Base-by-base conservation (phyloP, 495 filamentous ascomycete species). In the Penicillium soppii region DNA sequence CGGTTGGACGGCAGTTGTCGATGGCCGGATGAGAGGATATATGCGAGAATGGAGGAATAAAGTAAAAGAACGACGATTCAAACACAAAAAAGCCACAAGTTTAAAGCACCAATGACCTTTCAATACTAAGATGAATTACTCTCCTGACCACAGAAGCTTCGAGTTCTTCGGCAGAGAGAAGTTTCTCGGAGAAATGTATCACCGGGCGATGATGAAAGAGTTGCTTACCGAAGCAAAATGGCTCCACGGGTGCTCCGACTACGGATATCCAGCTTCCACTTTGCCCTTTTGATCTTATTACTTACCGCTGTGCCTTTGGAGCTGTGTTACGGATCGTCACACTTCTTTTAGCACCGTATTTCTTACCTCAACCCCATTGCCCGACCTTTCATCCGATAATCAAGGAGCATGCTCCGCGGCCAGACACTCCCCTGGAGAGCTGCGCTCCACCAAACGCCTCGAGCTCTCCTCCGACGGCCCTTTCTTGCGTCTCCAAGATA, bases 371-470 rank as follows among this genome's bases (percentile, higher is more conserved):
- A 30, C 44, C 45, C 22, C 41, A 41, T 45, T 55, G 16, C 32
- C 53, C 49, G 41, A 16, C 23, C 21, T 21, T 26, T 22, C 25
- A 10, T 21, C 32, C 29, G 54, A 58, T 56, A 57, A 37, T 48
- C 50, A 22, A 60, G 49, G 66, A 80, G 75, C 67, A 80, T 80
- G 77, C 67, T 79, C 67, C 72, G 72, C 70, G 70, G 73, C 67
- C 76, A 77, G 68, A 74, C 72, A 56, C 66, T 79, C 60, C 74
- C 76, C 71, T 80, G 77, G 78, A 79, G 78, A 72, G 75, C 71
- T 67, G 71, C 72, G 64, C 73, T 79, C 68, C 73, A 73, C 46
- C 65, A 68, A 67, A 70, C 69, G 56, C 59, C 69, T 63, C 71
- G 72, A 48, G 56, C 72, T 47, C 50, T 72, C 27, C 49, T 69